Percentiles rank a stretch among this genome's conserved stretches.
Evolutionary conservation across 129 eudicot species (phyloP).

Genomic region (Centaurea solstitialis): DNA sequence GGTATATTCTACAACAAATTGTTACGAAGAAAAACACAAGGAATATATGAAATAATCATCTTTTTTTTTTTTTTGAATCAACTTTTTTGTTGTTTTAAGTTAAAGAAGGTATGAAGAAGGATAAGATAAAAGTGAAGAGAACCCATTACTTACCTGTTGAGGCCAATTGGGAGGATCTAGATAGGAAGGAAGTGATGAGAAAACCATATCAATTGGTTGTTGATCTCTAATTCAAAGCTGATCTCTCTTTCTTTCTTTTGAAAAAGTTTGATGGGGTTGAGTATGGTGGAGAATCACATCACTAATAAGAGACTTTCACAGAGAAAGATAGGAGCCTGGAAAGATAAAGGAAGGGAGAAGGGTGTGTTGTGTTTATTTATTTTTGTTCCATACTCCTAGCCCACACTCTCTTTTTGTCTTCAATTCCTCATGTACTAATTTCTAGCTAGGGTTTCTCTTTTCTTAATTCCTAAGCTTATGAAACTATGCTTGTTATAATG

Average conservation of each 20-base stretch:
- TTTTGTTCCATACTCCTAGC: constrained; percentile 31
- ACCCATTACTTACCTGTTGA: constrained; percentile 34
- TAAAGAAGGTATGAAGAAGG: constrained; percentile 1
- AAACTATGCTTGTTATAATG: background rate
- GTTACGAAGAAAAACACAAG: constrained; percentile 19
- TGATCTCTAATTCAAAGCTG: constrained; percentile 30
- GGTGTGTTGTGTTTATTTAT: constrained; percentile 40
- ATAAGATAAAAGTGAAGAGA: constrained; percentile 2
- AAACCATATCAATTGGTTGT: constrained; percentile 41
- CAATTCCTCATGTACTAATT: constrained; percentile 13
- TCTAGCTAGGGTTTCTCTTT: constrained; percentile 35
- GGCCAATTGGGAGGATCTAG: constrained; percentile 60
- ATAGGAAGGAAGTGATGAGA: constrained; percentile 57
- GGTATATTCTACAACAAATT: constrained; percentile 39
- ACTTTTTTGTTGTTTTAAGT: constrained; percentile 8
- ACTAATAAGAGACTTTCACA: constrained; percentile 45
- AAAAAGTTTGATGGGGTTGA: constrained; percentile 38
- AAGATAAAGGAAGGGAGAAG: constrained; percentile 33
- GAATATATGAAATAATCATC: constrained; percentile 26
- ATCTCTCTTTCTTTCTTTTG: constrained; percentile 36
- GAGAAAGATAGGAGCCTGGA: constrained; percentile 44
- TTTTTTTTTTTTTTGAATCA: background rate
- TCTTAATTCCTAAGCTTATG: constrained; percentile 19
- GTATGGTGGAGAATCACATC: constrained; percentile 57
- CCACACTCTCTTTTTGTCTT: constrained; percentile 41